Evolutionary conservation across 164 flowering plant genomes (phyloP).

Genomic region (Saururus chinensis): DNA sequence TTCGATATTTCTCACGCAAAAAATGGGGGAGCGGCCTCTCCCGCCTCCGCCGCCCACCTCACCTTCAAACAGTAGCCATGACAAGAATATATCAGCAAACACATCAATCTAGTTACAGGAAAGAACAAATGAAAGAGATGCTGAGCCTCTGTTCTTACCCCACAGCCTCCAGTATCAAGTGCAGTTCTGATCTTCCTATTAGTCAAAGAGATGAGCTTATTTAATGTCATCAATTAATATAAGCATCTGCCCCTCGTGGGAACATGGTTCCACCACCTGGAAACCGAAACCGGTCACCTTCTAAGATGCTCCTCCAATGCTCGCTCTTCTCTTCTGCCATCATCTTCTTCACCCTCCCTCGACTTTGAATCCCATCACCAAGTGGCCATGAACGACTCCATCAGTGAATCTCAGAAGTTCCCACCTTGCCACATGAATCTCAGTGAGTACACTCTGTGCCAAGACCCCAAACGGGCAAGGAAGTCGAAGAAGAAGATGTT

Average conservation of each 20-base stretch:
- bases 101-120: not conserved
- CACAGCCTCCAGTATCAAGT: constrained; percentile 93
- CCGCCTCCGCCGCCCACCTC: too few species aligned
- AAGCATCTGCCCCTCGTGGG: constrained; percentile 91
- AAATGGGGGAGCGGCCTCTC: too few species aligned
- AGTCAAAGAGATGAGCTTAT: constrained; percentile 61
- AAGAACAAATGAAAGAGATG: not conserved
- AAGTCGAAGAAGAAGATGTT: constrained; percentile 60
- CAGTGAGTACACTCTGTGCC: constrained; percentile 89
- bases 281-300: constrained; percentile 80
- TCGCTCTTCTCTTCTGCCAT: constrained; percentile 7
- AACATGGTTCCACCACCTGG: constrained; percentile 99
- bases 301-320: constrained; percentile 20
- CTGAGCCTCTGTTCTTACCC: too few species aligned
- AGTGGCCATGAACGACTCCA: constrained; percentile 30
- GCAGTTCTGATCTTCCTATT: constrained; percentile 78
- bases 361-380: constrained; percentile 77
- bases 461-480: constrained; percentile 50
- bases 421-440: constrained; percentile 59
- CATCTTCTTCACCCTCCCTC: too few species aligned
- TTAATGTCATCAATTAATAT: constrained; percentile 86
- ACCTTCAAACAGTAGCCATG: constrained; percentile 36
- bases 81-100: not conserved
- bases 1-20: too few species aligned
- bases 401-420: not conserved